Percentiles rank a stretch among this genome's conserved stretches.
phyloP scores from a whole-genome alignment of 495 filamentous ascomycete species.

The Trichoderma asperelloides region DNA sequence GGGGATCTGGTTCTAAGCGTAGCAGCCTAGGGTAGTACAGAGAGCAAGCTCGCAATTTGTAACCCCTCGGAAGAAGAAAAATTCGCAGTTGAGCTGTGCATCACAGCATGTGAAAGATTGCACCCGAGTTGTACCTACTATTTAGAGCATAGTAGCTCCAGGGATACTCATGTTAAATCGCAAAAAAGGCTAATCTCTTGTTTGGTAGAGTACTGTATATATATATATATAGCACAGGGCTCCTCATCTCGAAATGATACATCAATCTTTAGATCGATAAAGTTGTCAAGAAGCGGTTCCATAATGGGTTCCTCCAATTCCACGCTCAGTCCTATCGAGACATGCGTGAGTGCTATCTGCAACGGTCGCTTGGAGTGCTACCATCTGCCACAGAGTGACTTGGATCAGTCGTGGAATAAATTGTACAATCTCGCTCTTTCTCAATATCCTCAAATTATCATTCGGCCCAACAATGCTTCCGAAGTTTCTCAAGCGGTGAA shows the following conservation, averaged over 20 bases:
- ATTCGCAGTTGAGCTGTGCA: not conserved
- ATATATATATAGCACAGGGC: not conserved
- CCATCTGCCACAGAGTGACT: constrained; percentile 28
- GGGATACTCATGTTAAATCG: not conserved
- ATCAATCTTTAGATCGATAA: too few species aligned
- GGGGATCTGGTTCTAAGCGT: too few species aligned
- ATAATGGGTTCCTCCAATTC: not conserved
- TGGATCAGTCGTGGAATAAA: constrained; percentile 35
- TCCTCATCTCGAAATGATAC: too few species aligned
- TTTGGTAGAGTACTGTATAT: not conserved
- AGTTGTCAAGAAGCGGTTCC: not conserved
- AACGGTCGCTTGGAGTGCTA: constrained; percentile 32
- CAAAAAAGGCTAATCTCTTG: not conserved
- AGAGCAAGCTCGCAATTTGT: not conserved
- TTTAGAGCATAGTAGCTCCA: not conserved
- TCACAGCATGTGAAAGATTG: not conserved
- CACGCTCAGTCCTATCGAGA: constrained; percentile 18
- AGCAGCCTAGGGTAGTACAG: not conserved
- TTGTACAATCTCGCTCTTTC: constrained; percentile 57
- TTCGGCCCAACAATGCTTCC: constrained; percentile 45
- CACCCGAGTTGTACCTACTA: not conserved
- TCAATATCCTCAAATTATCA: constrained; percentile 53
- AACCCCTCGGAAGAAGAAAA: not conserved
- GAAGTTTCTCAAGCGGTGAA: constrained; percentile 51
- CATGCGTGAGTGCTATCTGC: constrained; percentile 33